Base-by-base conservation (phyloP, 345 rosid species). In the Moricandia arvensis region DNA sequence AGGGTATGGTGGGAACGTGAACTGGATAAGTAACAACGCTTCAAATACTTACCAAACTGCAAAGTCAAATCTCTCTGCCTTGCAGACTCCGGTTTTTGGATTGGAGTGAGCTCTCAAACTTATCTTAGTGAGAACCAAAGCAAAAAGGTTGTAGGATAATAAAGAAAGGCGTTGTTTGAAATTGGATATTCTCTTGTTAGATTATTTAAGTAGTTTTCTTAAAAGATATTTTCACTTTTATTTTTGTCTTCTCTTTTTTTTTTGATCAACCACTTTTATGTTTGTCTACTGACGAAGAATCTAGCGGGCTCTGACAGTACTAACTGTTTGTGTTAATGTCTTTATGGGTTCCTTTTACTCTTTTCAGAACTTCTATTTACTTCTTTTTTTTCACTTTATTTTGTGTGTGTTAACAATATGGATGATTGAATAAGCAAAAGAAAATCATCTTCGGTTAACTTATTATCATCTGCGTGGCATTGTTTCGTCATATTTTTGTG, bases 11-110 rank as follows among this genome's bases (percentile, higher is more conserved):
- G 85, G 87, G 85, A 80, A 75, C 38, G 27, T 74, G 24, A 74
- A 54, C 68, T 68, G 82, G 79, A 65, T 70, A 76, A 80, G 63
- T 87, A 71, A 81, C 83, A 76, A 74, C 86, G 62, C 30, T 83
- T 61, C 90, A 78, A 78, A 43, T 67, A 30, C 89, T 47, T 83
- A 84, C 69, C 90, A 85, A 76, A 37, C 87, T 80, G 90, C 86
- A 63, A 91, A 93, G 85, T 73, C 90, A 5, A 86, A 73, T 68
- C 77, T 91, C 24, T 84, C 92, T 15, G 83, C 86, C 79, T 87
- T 88, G 80, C 96, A 89, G 90, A 89, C 92, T 31, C 93, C 97
- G 13, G 89, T 93, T 75, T 90, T 89, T 82, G 97, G 98, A 34
- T 85, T 87, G 83, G 98, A 93, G 81, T 90, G 91, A 93, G 81